Conservation (phyloP, 495 filamentous ascomycete species). For the Cetradonia linearis region DNA sequence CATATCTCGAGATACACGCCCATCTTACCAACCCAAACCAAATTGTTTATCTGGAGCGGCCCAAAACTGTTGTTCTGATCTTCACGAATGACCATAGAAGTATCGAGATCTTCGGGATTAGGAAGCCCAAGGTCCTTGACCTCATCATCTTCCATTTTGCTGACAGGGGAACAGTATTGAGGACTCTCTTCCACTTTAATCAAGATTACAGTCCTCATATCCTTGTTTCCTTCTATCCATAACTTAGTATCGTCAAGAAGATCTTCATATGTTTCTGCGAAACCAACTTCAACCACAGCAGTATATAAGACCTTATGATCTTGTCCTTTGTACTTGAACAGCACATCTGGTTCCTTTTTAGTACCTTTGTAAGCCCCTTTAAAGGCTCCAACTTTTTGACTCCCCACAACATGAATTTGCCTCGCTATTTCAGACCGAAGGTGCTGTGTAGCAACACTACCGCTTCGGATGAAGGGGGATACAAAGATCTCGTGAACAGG, state of each 20-base stretch:
- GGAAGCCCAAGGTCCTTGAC: slow-evolving; percentile 11
- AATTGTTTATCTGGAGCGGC: slow-evolving; percentile 8
- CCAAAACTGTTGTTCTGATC: slow-evolving; percentile 3
- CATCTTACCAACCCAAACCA: slow-evolving; percentile 4
- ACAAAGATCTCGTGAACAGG: slow-evolving; percentile 6
- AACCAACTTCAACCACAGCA: slow-evolving; percentile 8
- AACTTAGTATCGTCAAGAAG: slow-evolving; percentile 11
- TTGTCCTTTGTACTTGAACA: slow-evolving; percentile 1
- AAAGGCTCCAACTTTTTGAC: slow-evolving; percentile 2
- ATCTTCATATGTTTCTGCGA: slow-evolving; percentile 15
- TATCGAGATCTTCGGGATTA: slow-evolving; percentile 1
- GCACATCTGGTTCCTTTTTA: slow-evolving; percentile 4
- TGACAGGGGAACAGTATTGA: slow-evolving; percentile 4
- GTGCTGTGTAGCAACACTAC: not conserved
- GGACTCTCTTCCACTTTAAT: slow-evolving; percentile 9
- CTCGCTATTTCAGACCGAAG: slow-evolving; percentile 9
- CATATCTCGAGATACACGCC: slow-evolving; percentile 2
- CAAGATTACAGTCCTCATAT: slow-evolving; percentile 4
- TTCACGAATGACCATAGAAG: slow-evolving; percentile 11
- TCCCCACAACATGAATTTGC: not conserved
- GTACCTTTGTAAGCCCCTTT: not conserved
- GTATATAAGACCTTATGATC: slow-evolving; percentile 2
- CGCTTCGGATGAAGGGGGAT: not conserved
- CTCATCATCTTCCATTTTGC: slow-evolving; percentile 6
- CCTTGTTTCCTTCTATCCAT: slow-evolving; percentile 7